phyloP scores from a whole-genome alignment of 2,329 filamentous ascomycete genomes.

The Colletotrichum lupini region DNA sequence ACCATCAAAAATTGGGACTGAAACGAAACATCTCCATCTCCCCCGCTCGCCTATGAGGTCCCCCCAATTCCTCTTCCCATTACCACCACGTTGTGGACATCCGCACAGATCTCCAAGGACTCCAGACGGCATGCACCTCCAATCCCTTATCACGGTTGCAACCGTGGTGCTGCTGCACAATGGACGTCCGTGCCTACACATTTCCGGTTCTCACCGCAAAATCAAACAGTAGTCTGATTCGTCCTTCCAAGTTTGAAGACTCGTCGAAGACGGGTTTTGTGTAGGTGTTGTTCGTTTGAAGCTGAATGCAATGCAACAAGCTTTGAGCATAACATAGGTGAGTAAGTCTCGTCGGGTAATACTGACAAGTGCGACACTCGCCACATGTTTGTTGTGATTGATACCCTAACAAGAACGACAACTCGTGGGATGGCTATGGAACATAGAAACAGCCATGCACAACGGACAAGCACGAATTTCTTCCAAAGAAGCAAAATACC shows the following conservation, averaged over 20 bases:
- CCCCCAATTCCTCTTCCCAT: neutral
- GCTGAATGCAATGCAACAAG: neutral
- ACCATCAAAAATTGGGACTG: constrained; percentile 5
- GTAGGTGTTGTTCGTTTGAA: neutral
- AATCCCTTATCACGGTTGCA: constrained; percentile 28
- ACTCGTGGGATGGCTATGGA: neutral
- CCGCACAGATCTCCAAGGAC: constrained; percentile 25
- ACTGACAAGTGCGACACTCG: neutral
- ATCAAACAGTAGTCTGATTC: constrained; percentile 3
- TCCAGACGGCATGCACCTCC: constrained; percentile 27
- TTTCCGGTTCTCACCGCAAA: constrained; percentile 14
- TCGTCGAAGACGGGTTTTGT: constrained; percentile 9
- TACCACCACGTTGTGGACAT: neutral
- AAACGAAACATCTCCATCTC: constrained; percentile 28
- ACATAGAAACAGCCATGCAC: neutral
- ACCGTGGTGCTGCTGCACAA: constrained; percentile 4
- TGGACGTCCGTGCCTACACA: constrained; percentile 10
- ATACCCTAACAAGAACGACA: neutral
- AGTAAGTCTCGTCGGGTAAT: neutral
- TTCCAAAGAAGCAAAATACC: neutral
- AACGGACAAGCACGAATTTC: neutral
- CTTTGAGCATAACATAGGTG: neutral
- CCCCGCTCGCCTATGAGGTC: neutral
- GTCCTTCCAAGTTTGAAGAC: neutral
- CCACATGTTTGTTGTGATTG: neutral